Conservation (phyloP, 139 green algal species). For the Picochlorum sp. region DNA sequence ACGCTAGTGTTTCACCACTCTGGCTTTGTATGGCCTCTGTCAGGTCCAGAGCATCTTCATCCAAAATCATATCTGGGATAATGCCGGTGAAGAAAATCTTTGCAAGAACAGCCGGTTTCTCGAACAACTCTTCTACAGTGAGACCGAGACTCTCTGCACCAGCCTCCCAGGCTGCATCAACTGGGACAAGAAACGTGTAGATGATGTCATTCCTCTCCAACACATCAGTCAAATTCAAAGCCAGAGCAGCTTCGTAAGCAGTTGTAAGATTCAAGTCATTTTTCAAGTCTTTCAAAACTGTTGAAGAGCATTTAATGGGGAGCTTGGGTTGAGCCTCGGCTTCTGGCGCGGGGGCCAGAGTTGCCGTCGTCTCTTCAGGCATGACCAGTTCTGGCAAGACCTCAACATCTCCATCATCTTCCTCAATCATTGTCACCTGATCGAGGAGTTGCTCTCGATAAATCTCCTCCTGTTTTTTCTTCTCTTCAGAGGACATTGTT, state of each 20-base stretch:
- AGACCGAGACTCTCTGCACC: neutral
- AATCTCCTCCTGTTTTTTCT: neutral
- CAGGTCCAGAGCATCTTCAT: neutral
- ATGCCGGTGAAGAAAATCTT: neutral
- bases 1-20: too few relatives aligned
- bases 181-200: neutral
- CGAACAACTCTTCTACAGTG: neutral
- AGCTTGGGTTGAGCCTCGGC: neutral
- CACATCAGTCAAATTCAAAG: neutral
- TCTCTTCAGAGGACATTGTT: neutral
- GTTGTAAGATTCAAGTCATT: neutral
- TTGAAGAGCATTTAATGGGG: neutral
- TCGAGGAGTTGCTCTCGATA: neutral
- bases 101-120: neutral
- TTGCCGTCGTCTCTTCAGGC: neutral
- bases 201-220: neutral
- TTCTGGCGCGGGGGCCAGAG: neutral
- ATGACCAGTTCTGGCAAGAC: neutral
- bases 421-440: neutral
- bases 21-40: neutral
- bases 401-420: neutral
- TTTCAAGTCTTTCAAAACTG: neutral
- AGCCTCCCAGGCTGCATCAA: neutral
- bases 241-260: neutral
- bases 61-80: neutral